These are phyloP conservation scores for Mortierella sp. DNA, from an alignment of 371 early-diverging fungal species.

Conservation along the genomic window DNA sequence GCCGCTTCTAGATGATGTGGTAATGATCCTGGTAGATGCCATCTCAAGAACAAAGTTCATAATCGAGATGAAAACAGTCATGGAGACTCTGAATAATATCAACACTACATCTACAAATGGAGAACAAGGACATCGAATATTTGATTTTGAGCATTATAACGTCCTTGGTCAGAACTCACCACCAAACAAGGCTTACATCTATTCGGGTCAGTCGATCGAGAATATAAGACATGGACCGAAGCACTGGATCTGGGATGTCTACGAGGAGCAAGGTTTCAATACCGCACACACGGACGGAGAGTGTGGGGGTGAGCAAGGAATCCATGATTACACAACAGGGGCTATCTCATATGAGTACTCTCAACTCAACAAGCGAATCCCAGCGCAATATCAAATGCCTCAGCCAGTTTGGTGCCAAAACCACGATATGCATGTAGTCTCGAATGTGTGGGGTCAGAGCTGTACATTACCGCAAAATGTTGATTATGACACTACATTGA, in stretches of 20 bases:
- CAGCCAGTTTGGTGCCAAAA: slow-evolving; percentile 45
- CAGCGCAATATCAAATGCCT: slow-evolving; percentile 52
- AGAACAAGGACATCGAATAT: slow-evolving; percentile 33
- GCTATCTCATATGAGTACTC: slow-evolving; percentile 47
- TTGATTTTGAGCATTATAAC: slow-evolving; percentile 52
- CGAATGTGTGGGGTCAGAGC: slow-evolving; percentile 37
- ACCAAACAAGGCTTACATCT: slow-evolving; percentile 56
- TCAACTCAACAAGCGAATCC: slow-evolving; percentile 19
- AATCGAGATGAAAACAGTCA: slow-evolving; percentile 31
- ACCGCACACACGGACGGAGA: slow-evolving; percentile 57
- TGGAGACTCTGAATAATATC: slow-evolving; percentile 27
- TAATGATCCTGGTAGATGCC: slow-evolving; percentile 53
- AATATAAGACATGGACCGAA: slow-evolving; percentile 31
- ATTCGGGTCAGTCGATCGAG: slow-evolving; percentile 53
- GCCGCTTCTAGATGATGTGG: slow-evolving; percentile 56
- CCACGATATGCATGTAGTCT: slow-evolving; percentile 45
- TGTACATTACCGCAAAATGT: slow-evolving; percentile 27
- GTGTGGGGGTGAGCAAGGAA: slow-evolving; percentile 44
- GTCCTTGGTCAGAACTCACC: slow-evolving; percentile 55
- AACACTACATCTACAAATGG: slow-evolving; percentile 14
- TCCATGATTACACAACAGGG: slow-evolving; percentile 36
- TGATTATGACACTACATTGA: slow-evolving; percentile 29
- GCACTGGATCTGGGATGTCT: slow-evolving; percentile 58
- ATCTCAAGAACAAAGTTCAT: slow-evolving; percentile 51
- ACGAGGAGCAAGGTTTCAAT: slow-evolving; percentile 54